Base-by-base conservation (phyloP, 306 rosid species). In the Quercus rubra region DNA sequence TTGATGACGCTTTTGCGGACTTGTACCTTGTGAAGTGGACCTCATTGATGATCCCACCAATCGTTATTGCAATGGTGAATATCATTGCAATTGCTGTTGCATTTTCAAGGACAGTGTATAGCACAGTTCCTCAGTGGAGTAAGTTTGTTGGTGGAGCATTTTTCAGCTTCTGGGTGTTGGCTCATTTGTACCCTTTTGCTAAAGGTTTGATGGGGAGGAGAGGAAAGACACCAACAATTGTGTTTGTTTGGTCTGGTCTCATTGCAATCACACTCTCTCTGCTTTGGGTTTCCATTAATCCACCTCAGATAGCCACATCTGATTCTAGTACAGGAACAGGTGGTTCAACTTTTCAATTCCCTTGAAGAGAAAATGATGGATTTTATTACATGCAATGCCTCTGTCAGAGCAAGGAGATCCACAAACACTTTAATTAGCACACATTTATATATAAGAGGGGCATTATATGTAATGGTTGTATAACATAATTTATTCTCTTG, bases 201-300 rank as follows among this genome's bases (percentile, higher is more conserved):
- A 88, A 88, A 78, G 91, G 91, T 6, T 80, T 88, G 74, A 88
- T 85, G 89, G 91, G 91, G 15, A 88, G 85, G 74, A 80, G 89
- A 85, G 79, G 91, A 31, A 88, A 85, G 78, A 80, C 87, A 5
- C 89, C 91, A 1, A 88, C 91, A 7, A 85, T 88, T 33, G 91
- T 88, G 1, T 85, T 54, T 80, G 91, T 88, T 13, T 88, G 91
- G 91, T 67, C 91, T 5, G 91, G 91, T 78, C 89, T 88, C 57
- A 82, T 88, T 62, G 89, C 91, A 15, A 88, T 88, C 59, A 88
- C 85, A 0, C 72, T 88, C 10, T 88, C 91, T 31, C 68, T 88
- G 21, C 81, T 88, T n/a, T 82, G 87, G 87, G 21, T 85, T 33
- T 63, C 89, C 12, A 38, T 88, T 75, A 85, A 70, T 18, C 91